Conservation (phyloP, 1,284 basidiomycete species). For the Cutaneotrichosporon sp. region DNA sequence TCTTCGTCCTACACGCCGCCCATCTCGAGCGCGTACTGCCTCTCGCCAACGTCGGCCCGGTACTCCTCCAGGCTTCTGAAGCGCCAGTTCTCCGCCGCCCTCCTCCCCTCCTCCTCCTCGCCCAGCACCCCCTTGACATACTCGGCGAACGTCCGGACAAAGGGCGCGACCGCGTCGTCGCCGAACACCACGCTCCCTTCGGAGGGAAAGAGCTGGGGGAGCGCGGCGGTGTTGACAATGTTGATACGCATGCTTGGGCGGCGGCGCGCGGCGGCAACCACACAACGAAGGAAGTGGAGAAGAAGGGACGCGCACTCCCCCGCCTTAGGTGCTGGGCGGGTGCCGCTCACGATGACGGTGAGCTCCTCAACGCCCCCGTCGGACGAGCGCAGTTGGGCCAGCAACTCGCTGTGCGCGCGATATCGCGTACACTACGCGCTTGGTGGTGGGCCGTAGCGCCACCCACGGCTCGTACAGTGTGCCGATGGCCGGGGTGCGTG, state of each 20-base stretch:
- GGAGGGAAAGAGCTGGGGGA: not conserved
- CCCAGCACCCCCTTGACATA: not conserved
- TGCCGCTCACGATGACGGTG: not conserved
- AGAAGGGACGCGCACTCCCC: constrained; percentile 1
- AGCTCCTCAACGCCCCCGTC: not conserved
- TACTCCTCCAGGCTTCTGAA: not conserved
- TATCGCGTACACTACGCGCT: constrained; percentile 3
- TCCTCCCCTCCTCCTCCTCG: not conserved
- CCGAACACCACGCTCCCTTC: constrained; percentile 5
- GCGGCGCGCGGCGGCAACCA: not conserved
- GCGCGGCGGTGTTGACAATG: not conserved
- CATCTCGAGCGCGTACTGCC: constrained; percentile 3
- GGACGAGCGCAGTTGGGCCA: constrained; percentile 1
- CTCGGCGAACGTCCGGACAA: not conserved
- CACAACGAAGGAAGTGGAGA: constrained; percentile 5
- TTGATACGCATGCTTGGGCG: not conserved
- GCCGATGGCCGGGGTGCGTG: not conserved
- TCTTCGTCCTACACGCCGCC: not conserved
- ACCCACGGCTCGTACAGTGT: constrained; percentile 3
- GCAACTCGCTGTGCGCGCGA: not conserved
- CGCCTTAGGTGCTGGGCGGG: not conserved
- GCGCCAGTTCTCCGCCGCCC: not conserved
- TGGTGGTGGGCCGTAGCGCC: not conserved
- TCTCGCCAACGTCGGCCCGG: not conserved
- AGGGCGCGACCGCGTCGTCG: not conserved